Base-by-base conservation (phyloP, 2,329 filamentous ascomycete species). In the Ceratocystis smalleyi region DNA sequence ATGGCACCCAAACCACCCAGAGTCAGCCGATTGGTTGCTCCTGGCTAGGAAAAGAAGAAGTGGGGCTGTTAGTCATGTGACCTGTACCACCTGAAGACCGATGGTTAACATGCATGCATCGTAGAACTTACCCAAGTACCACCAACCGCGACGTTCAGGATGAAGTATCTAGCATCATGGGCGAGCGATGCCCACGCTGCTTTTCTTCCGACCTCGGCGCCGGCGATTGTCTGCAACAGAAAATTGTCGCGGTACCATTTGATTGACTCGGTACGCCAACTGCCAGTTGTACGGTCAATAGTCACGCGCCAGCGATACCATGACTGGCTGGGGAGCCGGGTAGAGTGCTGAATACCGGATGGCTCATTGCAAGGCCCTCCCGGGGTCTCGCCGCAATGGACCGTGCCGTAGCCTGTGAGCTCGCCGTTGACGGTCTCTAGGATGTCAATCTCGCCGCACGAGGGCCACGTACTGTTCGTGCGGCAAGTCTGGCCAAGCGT, bases 401-500 rank as follows among this genome's bases (percentile, higher is more conserved):
- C 72, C 7, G 78, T 81, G 32, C 78, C 80, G 63, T 78, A 76
- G 10, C 72, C 80, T 1, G 72, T 74, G 3, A 72, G 71, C 49
- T 73, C 63, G 8, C 81, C 81, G 71, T 82, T 80, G 69, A 82
- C 72, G 65, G 76, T 77, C 74, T 83, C 81, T 70, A 83, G 74
- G 68, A 83, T 78, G 70, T 83, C 81, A 61, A 83, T 73, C 74
- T 83, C 81, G 67, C 81, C 81, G 65, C 78, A 79, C 7, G 66
- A 63, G 0, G 81, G 81, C 81, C 81, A 83, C 15, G 69, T 43
- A 0, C 74, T 76, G 7, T 79, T 79, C 55, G 76, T 73, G 30
- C 78, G 77, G 64, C 79, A 73, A 10, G 75, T 70, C 61, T 81
- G 75, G 49, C 81, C 80, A 17, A 83, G 74, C 67, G 82, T 73